These are phyloP conservation scores for Baorangia bicolor DNA, from an alignment of 768 basidiomycete species.

Conservation along the genomic window DNA sequence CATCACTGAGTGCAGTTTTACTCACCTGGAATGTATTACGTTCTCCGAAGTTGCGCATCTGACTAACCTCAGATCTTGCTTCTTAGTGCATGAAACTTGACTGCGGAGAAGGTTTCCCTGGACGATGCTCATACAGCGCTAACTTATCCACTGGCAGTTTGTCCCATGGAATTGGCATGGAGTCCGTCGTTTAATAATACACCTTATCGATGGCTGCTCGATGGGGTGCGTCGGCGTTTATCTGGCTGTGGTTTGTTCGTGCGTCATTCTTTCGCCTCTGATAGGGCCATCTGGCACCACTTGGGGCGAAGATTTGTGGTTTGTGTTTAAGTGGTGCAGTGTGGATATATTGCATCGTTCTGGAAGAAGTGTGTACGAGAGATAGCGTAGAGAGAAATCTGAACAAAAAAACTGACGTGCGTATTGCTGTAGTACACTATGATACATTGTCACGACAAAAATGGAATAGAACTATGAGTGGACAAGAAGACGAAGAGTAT, in stretches of 20 bases:
- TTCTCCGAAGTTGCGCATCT: not conserved
- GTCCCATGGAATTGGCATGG: not conserved
- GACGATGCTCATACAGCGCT: not conserved
- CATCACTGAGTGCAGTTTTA: not conserved
- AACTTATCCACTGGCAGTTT: too few species aligned
- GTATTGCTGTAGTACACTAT: not conserved
- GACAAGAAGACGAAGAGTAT: not conserved
- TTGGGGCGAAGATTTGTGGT: not conserved
- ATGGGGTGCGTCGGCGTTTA: not conserved
- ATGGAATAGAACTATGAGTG: not conserved
- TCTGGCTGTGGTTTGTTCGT: not conserved
- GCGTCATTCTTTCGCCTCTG: not conserved
- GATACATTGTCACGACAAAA: not conserved
- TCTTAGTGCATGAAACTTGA: not conserved
- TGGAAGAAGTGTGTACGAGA: not conserved
- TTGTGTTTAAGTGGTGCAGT: not conserved
- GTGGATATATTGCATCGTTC: not conserved
- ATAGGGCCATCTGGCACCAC: not conserved
- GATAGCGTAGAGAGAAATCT: not conserved
- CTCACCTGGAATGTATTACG: not conserved
- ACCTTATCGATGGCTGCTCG: not conserved
- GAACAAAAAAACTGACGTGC: not conserved
- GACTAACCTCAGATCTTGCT: too few species aligned
- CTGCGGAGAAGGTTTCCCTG: conserved; percentile 7
- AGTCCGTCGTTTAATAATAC: not conserved